Conservation (phyloP, 495 filamentous ascomycete genomes). For the Penicillium salamii region DNA sequence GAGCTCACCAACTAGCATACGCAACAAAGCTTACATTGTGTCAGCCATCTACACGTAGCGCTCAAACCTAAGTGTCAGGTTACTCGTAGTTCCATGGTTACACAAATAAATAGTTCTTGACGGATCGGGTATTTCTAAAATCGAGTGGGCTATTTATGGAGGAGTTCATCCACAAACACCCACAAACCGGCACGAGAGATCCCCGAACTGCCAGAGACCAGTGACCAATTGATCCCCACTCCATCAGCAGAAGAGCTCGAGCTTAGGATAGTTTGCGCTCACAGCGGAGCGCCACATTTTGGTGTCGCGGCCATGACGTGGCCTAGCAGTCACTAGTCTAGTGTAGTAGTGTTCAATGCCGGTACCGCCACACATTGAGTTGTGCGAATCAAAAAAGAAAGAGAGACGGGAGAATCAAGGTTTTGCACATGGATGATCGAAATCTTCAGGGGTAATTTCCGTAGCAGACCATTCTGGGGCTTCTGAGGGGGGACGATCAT, state of each 20-base stretch:
- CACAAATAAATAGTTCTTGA: neutral
- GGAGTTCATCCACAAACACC: neutral
- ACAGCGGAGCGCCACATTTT: neutral
- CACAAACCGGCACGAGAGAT: neutral
- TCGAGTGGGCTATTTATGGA: neutral
- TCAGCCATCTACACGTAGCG: slow-evolving; percentile 3
- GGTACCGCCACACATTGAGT: neutral
- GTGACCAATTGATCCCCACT: neutral
- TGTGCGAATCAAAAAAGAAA: neutral
- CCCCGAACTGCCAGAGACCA: neutral
- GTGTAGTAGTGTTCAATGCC: neutral
- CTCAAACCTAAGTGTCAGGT: neutral
- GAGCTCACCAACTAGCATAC: neutral
- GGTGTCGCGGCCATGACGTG: slow-evolving; percentile 1
- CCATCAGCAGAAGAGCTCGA: neutral
- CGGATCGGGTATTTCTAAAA: neutral
- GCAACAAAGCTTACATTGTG: neutral
- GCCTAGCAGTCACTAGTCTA: neutral
- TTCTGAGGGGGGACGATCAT: no score
- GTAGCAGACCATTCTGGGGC: no score
- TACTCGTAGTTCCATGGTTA: neutral
- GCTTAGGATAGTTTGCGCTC: neutral
- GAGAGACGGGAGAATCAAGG: neutral
- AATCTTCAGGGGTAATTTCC: neutral
- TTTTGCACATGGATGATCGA: neutral